Percentiles rank a stretch among this genome's conserved stretches.
Conservation (phyloP, 2,329 filamentous ascomycete genomes). For the Scopulariopsis brevicaulis region DNA sequence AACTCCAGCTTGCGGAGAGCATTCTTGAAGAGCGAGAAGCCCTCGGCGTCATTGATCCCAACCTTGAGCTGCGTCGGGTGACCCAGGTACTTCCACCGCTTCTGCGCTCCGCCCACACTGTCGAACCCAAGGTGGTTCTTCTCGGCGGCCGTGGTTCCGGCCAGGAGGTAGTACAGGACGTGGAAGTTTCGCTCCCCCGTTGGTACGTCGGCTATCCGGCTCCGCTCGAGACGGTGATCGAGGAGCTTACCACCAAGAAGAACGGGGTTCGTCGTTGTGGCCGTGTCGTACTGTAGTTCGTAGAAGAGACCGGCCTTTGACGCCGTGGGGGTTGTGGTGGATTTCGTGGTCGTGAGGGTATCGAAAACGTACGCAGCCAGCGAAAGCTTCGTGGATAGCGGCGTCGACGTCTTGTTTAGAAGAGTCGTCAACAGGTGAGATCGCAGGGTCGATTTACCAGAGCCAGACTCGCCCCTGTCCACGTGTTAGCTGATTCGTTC, state of each 20-base stretch:
- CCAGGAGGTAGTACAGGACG: conserved; percentile 86
- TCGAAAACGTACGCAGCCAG: conserved; percentile 94
- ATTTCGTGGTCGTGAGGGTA: conserved; percentile 92
- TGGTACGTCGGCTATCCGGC: conserved; percentile 81
- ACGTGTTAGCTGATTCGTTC: background rate
- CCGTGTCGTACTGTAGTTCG: conserved; percentile 92
- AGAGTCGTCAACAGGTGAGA: conserved; percentile 80
- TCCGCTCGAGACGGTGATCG: conserved; percentile 85
- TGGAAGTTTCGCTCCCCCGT: conserved; percentile 97
- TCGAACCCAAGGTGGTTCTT: conserved; percentile 70
- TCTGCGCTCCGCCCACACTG: conserved; percentile 40
- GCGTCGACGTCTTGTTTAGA: conserved; percentile 82
- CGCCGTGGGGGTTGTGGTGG: conserved; percentile 85
- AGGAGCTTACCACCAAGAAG: conserved; percentile 90
- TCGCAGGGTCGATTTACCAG: conserved; percentile 90
- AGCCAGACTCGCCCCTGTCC: conserved; percentile 79
- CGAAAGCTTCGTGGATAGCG: conserved; percentile 84
- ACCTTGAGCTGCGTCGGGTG: conserved; percentile 96
- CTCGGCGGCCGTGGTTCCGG: conserved; percentile 83
- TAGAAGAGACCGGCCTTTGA: conserved; percentile 94
- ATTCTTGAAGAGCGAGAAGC: conserved; percentile 96
- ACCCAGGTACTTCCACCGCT: conserved; percentile 90
- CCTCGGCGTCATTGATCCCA: conserved; percentile 89
- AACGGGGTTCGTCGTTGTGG: conserved; percentile 70
- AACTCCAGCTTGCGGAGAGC: conserved; percentile 92